A percentile compares a stretch with the other conserved stretches of the same genome.
Evolutionary conservation across 2,329 filamentous ascomycete species (phyloP).

Genomic region (Botrytis deweyae): DNA sequence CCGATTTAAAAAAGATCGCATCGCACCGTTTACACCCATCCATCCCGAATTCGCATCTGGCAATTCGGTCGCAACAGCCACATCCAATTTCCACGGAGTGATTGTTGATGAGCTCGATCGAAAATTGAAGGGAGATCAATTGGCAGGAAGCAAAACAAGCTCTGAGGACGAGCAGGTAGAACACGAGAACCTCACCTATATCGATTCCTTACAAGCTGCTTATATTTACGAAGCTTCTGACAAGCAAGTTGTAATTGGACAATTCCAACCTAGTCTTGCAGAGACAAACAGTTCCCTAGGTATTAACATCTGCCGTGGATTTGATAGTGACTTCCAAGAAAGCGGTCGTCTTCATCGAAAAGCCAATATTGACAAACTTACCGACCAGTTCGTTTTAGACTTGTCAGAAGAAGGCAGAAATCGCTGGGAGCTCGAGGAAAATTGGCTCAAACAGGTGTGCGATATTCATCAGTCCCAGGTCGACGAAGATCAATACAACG

Average conservation of each 20-base stretch:
- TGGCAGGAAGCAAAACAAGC: not conserved
- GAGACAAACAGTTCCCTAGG: not conserved
- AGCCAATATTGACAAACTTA: not conserved
- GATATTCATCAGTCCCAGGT: not conserved
- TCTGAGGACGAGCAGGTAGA: not conserved
- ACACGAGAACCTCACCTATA: not conserved
- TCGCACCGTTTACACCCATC: not conserved
- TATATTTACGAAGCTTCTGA: not conserved
- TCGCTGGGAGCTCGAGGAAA: not conserved
- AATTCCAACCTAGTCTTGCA: not conserved
- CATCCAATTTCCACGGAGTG: not conserved
- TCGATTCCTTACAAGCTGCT: not conserved
- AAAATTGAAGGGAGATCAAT: not conserved
- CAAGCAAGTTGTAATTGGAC: not conserved
- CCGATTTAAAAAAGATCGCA: not conserved
- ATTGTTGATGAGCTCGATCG: not conserved
- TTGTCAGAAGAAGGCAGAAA: not conserved
- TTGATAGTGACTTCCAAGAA: not conserved
- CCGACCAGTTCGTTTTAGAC: not conserved
- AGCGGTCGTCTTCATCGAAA: not conserved
- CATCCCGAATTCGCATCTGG: not conserved
- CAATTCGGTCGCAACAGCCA: not conserved
- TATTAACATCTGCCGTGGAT: not conserved
- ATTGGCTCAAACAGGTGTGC: not conserved
- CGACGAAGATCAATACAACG: not conserved